A percentile compares a stretch with the other conserved stretches of the same genome.
Evolutionary conservation across 2,329 filamentous ascomycete species (phyloP).

Genomic region (Triangularia verruculosa): DNA sequence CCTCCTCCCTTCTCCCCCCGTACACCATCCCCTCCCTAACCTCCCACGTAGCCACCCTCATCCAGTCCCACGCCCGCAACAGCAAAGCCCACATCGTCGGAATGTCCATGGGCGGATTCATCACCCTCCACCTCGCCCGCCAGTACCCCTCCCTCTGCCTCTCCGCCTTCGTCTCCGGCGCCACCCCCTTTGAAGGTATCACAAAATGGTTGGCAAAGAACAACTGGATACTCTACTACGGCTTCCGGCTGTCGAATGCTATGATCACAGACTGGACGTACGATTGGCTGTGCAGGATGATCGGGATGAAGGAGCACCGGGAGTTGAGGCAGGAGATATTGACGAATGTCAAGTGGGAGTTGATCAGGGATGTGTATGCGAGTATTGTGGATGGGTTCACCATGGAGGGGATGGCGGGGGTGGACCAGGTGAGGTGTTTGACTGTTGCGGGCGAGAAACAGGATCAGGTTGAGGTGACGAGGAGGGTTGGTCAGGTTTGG

Average conservation of each 20-base stretch:
- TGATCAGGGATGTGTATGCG: constrained; percentile 25
- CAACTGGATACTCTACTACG: background rate
- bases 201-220: background rate
- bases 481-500: constrained; percentile 30
- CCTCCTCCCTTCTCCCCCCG: constrained; percentile 29
- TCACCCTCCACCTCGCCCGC: constrained; percentile 34
- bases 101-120: constrained; percentile 40
- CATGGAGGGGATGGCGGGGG: constrained; percentile 27
- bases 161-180: constrained; percentile 34
- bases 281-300: constrained; percentile 27
- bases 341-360: constrained; percentile 20
- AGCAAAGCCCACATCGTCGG: constrained; percentile 40
- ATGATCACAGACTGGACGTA: constrained; percentile 13
- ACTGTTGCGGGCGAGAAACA: constrained; percentile 33
- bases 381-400: background rate
- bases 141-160: constrained; percentile 36
- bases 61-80: constrained; percentile 36
- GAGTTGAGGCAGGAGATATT: constrained; percentile 35
- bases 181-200: constrained; percentile 27
- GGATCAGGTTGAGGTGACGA: constrained; percentile 34
- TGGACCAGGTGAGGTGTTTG: constrained; percentile 29
- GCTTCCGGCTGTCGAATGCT: background rate
- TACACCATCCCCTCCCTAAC: background rate
- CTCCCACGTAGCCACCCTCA: constrained; percentile 34
- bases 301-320: constrained; percentile 26